phyloP scores from a whole-genome alignment of 148 eudicot genomes.

The Rhododendron williamsianum region DNA sequence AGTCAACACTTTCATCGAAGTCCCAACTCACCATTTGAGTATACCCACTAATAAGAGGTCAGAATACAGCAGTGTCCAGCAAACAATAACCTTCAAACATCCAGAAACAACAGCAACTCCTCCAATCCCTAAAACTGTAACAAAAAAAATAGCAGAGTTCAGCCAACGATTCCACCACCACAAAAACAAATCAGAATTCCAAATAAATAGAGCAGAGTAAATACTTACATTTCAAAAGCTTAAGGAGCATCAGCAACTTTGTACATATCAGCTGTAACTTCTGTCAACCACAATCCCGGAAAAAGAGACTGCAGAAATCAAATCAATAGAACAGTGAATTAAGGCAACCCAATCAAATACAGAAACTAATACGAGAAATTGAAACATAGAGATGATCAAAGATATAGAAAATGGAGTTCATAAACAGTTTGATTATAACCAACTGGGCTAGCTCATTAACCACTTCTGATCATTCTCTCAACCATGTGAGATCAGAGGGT shows the following conservation, averaged over 20 bases:
- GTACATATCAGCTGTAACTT: constrained; percentile 38
- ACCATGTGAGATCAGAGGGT: not conserved
- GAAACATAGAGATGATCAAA: not conserved
- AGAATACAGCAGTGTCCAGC: not conserved
- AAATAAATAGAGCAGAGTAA: not conserved
- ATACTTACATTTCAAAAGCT: constrained; percentile 18
- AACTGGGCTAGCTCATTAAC: not conserved
- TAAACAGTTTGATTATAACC: not conserved
- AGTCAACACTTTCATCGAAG: not conserved
- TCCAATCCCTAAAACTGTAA: constrained; percentile 10
- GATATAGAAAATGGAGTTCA: not conserved
- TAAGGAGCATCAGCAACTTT: constrained; percentile 37
- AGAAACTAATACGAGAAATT: not conserved
- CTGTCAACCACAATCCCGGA: constrained; percentile 49
- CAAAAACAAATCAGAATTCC: not conserved
- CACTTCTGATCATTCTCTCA: not conserved
- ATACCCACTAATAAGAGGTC: not conserved
- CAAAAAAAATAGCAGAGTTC: not conserved
- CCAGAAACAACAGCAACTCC: constrained; percentile 6
- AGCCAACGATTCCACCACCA: not conserved
- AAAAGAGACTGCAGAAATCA: constrained; percentile 32
- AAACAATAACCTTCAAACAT: not conserved
- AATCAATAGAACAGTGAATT: constrained; percentile 22
- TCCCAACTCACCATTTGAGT: not conserved
- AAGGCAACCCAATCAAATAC: not conserved